Evolutionary conservation across 139 green algal species (phyloP).

Genomic region (Edaphochlamys debaryana): DNA sequence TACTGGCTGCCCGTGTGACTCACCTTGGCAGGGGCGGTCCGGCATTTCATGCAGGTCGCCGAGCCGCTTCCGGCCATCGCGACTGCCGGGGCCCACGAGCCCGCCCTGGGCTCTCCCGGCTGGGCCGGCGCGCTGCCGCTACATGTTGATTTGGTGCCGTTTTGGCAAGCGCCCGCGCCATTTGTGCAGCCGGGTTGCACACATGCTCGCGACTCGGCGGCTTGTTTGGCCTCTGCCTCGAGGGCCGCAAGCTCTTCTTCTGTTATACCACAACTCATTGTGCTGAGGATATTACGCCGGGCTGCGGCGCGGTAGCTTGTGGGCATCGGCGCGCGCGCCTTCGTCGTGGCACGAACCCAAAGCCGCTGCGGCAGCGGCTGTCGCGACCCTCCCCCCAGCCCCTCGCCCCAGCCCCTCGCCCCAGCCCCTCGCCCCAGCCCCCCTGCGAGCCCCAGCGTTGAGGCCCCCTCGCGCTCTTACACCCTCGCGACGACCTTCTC

Average conservation of each 20-base stretch:
- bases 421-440: too few species aligned
- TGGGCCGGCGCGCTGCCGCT: neutral
- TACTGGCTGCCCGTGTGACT: neutral
- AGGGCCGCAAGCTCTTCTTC: slow-evolving; percentile 6
- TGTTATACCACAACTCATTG: slow-evolving; percentile 10
- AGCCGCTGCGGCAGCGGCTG: neutral
- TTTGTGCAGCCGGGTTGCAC: neutral
- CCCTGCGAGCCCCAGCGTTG: neutral
- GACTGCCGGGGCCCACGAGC: too few species aligned
- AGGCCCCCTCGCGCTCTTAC: too few species aligned
- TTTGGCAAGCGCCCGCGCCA: neutral
- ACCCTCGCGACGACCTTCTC: too few species aligned
- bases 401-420: neutral
- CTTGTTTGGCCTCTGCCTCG: neutral
- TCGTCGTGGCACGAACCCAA: neutral
- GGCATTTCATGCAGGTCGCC: slow-evolving; percentile 55
- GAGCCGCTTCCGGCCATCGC: neutral
- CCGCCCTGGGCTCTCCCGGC: neutral
- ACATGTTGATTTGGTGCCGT: neutral
- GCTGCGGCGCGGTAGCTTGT: too few species aligned
- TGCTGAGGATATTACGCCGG: neutral
- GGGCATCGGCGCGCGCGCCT: too few species aligned
- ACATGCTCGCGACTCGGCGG: neutral
- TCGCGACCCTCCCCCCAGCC: neutral
- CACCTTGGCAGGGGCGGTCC: slow-evolving; percentile 32